Evolutionary conservation across 2,329 filamentous ascomycete genomes (phyloP).

Genomic region (Penicillium sp.): DNA sequence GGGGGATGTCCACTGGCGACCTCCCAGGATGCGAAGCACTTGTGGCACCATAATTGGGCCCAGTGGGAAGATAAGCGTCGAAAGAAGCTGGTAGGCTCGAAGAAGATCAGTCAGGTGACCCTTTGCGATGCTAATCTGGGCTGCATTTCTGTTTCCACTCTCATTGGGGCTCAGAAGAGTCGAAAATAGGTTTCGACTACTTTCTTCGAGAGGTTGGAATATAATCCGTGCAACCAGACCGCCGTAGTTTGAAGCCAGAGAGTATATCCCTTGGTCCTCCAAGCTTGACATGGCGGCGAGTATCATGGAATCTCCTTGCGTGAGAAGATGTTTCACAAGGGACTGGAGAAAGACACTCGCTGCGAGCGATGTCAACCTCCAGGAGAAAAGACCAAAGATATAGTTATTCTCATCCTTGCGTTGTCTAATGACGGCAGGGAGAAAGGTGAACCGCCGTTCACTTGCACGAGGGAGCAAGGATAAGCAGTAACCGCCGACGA

Average conservation of each 20-base stretch:
- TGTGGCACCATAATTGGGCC: conserved; percentile 75
- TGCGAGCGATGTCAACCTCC: conserved; percentile 69
- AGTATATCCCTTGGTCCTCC: conserved; percentile 84
- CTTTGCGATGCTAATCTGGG: conserved; percentile 30
- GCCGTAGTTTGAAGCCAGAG: conserved; percentile 91
- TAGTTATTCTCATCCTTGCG: conserved; percentile 40
- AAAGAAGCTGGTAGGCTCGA: conserved; percentile 72
- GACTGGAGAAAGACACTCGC: conserved; percentile 86
- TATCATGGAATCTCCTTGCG: conserved; percentile 89
- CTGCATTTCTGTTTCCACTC: conserved; percentile 13
- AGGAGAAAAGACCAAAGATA: conserved; percentile 64
- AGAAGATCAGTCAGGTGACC: conserved; percentile 55
- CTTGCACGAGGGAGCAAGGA: conserved; percentile 60
- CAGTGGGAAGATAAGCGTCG: conserved; percentile 66
- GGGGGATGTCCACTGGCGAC: conserved; percentile 71
- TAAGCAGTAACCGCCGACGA: conserved; percentile 70
- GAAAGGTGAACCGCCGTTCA: conserved; percentile 67
- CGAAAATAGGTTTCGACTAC: conserved; percentile 85
- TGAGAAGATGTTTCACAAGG: conserved; percentile 86
- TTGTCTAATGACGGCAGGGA: conserved; percentile 46
- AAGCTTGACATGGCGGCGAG: conserved; percentile 76
- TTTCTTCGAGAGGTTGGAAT: conserved; percentile 95
- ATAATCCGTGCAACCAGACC: conserved; percentile 83
- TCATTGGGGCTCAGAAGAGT: conserved; percentile 62
- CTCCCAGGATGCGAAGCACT: conserved; percentile 73